Conservation (phyloP, 2,329 filamentous ascomycete species). For the Ceratocystis smalleyi region DNA sequence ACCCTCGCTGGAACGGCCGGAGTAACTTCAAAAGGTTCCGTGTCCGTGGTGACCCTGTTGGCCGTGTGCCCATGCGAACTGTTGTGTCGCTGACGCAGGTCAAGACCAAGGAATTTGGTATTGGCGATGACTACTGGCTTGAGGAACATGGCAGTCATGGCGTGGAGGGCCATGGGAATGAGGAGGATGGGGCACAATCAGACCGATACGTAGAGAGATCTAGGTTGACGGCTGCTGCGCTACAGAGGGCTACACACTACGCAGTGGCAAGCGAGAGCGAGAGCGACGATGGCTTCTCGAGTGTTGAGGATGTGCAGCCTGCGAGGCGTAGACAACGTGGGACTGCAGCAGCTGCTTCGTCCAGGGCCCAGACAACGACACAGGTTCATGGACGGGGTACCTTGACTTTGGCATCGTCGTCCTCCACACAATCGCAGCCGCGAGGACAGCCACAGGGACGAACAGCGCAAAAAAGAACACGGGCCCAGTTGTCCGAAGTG, state of each 20-base stretch:
- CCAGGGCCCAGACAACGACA: neutral
- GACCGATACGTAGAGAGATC: no score
- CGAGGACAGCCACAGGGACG: slow-evolving; percentile 21
- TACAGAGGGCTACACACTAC: neutral
- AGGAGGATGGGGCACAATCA: neutral
- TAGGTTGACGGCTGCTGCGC: neutral
- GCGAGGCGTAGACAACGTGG: slow-evolving; percentile 8
- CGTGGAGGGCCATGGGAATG: slow-evolving; percentile 18
- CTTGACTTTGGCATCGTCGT: neutral
- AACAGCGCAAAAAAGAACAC: slow-evolving; percentile 18
- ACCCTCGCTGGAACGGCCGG: slow-evolving; percentile 79
- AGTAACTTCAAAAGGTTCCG: slow-evolving; percentile 92
- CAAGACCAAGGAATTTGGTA: slow-evolving; percentile 53
- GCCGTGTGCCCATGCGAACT: slow-evolving; percentile 32
- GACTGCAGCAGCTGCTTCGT: neutral
- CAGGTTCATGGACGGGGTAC: neutral
- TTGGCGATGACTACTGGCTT: slow-evolving; percentile 65
- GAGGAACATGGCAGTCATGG: slow-evolving; percentile 29
- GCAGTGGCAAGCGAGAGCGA: slow-evolving; percentile 21
- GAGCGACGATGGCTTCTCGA: slow-evolving; percentile 20
- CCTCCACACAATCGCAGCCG: neutral
- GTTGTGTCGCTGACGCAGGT: slow-evolving; percentile 61
- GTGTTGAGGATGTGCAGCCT: slow-evolving; percentile 10
- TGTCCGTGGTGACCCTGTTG: slow-evolving; percentile 35
- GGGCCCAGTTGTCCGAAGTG: neutral